phyloP scores from a whole-genome alignment of 495 filamentous ascomycete species.

The Staphylotrichum tortipilum region DNA sequence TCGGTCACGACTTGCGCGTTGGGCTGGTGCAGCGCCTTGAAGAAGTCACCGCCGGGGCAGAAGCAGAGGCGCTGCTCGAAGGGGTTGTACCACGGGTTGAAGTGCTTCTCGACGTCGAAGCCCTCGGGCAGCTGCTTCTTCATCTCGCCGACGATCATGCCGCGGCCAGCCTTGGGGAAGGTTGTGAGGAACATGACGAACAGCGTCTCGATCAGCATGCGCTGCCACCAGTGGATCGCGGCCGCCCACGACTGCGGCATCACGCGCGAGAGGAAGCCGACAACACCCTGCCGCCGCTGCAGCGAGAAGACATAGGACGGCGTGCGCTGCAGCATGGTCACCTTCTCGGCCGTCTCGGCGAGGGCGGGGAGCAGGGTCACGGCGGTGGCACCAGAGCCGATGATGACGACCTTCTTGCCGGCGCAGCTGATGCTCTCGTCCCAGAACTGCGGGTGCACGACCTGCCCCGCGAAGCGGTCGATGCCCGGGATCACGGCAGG shows the following conservation, averaged over 20 bases:
- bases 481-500: constrained; percentile 51
- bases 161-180: constrained; percentile 46
- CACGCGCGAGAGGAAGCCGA: constrained; percentile 22
- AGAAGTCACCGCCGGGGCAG: constrained; percentile 67
- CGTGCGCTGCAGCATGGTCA: constrained; percentile 52
- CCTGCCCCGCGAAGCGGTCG: constrained; percentile 45
- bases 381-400: constrained; percentile 52
- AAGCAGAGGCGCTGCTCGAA: constrained; percentile 70
- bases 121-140: constrained; percentile 44
- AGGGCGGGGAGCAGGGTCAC: constrained; percentile 47
- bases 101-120: constrained; percentile 55
- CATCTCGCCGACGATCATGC: constrained; percentile 36
- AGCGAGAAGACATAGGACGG: constrained; percentile 50
- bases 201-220: constrained; percentile 22
- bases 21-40: constrained; percentile 46
- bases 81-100: constrained; percentile 61
- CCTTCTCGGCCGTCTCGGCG: constrained; percentile 37
- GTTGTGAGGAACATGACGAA: constrained; percentile 20
- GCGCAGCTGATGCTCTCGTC: constrained; percentile 42
- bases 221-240: constrained; percentile 29
- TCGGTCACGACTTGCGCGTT: constrained; percentile 60
- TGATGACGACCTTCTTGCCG: constrained; percentile 44
- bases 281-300: constrained; percentile 30
- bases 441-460: constrained; percentile 60
- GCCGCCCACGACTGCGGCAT: constrained; percentile 33